Percentiles rank a stretch among this genome's conserved stretches.
Conservation (phyloP, 1,284 basidiomycete species). For the Ganoderma lingzhi region DNA sequence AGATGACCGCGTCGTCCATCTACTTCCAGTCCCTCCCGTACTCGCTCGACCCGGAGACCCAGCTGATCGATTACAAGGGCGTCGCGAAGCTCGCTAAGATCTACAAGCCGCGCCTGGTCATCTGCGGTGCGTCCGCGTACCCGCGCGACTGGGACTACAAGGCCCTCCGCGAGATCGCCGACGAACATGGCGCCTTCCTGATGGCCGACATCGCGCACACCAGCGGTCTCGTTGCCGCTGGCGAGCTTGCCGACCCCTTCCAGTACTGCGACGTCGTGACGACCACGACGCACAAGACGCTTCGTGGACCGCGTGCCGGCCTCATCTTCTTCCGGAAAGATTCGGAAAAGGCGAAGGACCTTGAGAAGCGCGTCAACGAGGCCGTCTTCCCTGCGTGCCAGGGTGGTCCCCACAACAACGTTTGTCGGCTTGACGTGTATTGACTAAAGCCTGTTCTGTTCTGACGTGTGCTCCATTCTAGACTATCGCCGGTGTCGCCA, state of each 20-base stretch:
- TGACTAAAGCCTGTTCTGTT: neutral
- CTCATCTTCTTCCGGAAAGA: constrained; percentile 99
- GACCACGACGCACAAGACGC: constrained; percentile 99
- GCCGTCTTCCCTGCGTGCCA: constrained; percentile 99
- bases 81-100: constrained; percentile 91
- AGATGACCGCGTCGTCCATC: constrained; percentile 99
- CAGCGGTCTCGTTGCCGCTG: constrained; percentile 93
- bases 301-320: constrained; percentile 98
- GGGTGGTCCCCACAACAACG: constrained; percentile 99
- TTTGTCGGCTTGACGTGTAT: constrained; percentile 44
- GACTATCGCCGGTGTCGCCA: constrained; percentile 97
- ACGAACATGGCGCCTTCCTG: constrained; percentile 91
- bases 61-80: constrained; percentile 91
- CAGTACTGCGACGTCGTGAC: constrained; percentile 98
- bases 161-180: constrained; percentile 83
- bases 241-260: constrained; percentile 94
- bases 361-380: constrained; percentile 97
- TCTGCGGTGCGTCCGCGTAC: constrained; percentile 99
- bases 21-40: constrained; percentile 99
- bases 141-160: constrained; percentile 98
- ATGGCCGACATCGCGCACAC: constrained; percentile 99
- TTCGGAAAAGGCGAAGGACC: constrained; percentile 76
- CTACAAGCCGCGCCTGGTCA: constrained; percentile 96
- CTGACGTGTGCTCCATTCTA: constrained; percentile 38
- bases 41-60: constrained; percentile 83